Conservation (phyloP, 352 stramenopile genomes). For the Globisporangium alternatum region DNA sequence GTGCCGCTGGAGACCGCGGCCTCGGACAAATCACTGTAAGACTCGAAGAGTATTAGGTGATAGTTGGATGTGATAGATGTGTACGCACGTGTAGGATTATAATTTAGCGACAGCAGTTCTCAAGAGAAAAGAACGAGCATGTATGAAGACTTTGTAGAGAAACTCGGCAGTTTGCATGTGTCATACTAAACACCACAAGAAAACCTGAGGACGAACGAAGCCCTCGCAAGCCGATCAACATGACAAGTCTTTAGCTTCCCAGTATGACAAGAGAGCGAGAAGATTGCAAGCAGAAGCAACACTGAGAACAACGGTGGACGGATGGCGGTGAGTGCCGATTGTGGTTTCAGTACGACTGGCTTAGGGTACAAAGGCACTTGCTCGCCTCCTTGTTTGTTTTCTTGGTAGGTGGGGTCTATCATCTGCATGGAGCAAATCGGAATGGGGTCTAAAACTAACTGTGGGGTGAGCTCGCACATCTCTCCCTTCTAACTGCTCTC, state of each 20-base stretch:
- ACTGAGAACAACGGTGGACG: neutral
- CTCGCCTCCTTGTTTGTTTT: neutral
- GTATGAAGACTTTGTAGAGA: neutral
- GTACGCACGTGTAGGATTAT: neutral
- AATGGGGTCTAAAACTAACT: constrained; percentile 7
- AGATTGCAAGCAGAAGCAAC: neutral
- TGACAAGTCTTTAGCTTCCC: neutral
- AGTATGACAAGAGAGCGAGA: neutral
- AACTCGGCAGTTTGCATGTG: neutral
- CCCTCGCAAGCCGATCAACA: neutral
- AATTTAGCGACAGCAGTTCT: neutral
- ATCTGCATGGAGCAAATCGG: neutral
- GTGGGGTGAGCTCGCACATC: constrained; percentile 17
- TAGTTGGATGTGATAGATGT: neutral
- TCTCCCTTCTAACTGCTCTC: constrained; percentile 32
- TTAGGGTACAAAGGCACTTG: constrained; percentile 9
- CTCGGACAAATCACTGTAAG: neutral
- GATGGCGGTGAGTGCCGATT: constrained; percentile 1
- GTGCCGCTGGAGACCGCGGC: constrained; percentile 16
- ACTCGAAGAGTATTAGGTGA: too few species aligned
- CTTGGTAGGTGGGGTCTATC: constrained; percentile 5
- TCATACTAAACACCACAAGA: neutral
- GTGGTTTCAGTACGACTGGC: constrained; percentile 5
- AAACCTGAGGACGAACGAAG: constrained; percentile 5
- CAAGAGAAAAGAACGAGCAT: neutral